Evolutionary conservation across 371 early-diverging fungal species (phyloP).

Genomic region (Syncephalastrum sp.): DNA sequence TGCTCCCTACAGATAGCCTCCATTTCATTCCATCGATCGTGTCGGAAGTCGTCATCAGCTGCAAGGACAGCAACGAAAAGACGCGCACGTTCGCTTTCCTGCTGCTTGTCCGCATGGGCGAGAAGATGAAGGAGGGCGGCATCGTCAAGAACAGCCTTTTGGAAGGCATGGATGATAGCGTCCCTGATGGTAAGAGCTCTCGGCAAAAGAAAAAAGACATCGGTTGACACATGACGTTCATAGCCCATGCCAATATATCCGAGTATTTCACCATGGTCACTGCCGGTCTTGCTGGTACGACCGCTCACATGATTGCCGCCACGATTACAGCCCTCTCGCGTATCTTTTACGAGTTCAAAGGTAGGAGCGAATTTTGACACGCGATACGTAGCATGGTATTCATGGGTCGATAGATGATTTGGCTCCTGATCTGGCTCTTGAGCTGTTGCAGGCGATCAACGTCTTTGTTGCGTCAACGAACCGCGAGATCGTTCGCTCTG

Average conservation of each 20-base stretch:
- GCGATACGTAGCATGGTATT: neutral
- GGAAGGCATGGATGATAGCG: slow-evolving; percentile 54
- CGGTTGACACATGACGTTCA: neutral
- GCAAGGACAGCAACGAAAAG: slow-evolving; percentile 93
- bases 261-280: slow-evolving; percentile 86
- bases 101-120: slow-evolving; percentile 83
- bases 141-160: slow-evolving; percentile 53
- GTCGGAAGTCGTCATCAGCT: slow-evolving; percentile 88
- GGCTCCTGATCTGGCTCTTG: slow-evolving; percentile 56
- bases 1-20: slow-evolving; percentile 63
- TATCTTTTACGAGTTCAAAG: slow-evolving; percentile 87
- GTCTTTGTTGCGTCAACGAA: slow-evolving; percentile 77
- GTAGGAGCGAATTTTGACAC: slow-evolving; percentile 22
- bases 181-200: slow-evolving; percentile 39
- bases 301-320: slow-evolving; percentile 93
- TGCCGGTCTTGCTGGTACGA: slow-evolving; percentile 92
- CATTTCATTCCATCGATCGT: slow-evolving; percentile 84
- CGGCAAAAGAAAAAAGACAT: neutral
- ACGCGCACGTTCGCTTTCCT: slow-evolving; percentile 83
- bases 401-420: slow-evolving; percentile 39
- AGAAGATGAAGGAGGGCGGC: slow-evolving; percentile 83
- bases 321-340: slow-evolving; percentile 83
- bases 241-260: slow-evolving; percentile 47
- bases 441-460: slow-evolving; percentile 69
- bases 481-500: slow-evolving; percentile 90